Conservation (phyloP, 2,329 filamentous ascomycete genomes). For the Furcasterigmium furcatum region DNA sequence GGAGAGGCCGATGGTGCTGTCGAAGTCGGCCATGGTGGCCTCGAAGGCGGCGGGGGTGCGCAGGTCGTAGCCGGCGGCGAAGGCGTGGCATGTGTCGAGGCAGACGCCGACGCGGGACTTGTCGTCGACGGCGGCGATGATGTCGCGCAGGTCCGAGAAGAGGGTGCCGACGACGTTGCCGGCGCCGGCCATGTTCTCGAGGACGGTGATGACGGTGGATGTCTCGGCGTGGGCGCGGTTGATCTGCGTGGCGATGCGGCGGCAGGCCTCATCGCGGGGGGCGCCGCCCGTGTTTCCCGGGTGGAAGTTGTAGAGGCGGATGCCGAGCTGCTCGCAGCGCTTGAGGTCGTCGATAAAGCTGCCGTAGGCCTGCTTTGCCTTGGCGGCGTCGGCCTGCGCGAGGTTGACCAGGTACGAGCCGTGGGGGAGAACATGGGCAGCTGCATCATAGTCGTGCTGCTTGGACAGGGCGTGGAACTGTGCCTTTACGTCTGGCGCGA, state of each 20-base stretch:
- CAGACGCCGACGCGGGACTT: slow-evolving; percentile 88
- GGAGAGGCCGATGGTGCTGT: slow-evolving; percentile 69
- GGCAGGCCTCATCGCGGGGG: slow-evolving; percentile 65
- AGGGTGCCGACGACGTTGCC: slow-evolving; percentile 84
- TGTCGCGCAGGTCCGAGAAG: slow-evolving; percentile 82
- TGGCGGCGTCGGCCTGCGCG: slow-evolving; percentile 75
- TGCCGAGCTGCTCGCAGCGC: slow-evolving; percentile 82
- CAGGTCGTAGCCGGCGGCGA: slow-evolving; percentile 90
- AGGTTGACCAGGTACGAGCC: slow-evolving; percentile 97
- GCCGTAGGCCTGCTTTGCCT: slow-evolving; percentile 81
- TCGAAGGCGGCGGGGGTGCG: slow-evolving; percentile 71
- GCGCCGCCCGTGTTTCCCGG: slow-evolving; percentile 77
- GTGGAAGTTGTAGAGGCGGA: slow-evolving; percentile 96
- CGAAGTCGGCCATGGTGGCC: slow-evolving; percentile 72
- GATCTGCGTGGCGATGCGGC: slow-evolving; percentile 75
- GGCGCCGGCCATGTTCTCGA: slow-evolving; percentile 93
- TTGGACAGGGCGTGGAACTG: slow-evolving; percentile 69
- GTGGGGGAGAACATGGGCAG: slow-evolving; percentile 78
- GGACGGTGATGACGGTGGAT: slow-evolving; percentile 70
- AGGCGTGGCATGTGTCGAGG: slow-evolving; percentile 94
- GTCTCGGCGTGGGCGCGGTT: slow-evolving; percentile 80
- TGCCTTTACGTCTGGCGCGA: slow-evolving; percentile 64
- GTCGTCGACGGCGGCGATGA: slow-evolving; percentile 76
- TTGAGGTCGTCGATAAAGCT: slow-evolving; percentile 85
- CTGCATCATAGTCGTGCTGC: slow-evolving; percentile 67